phyloP scores from a whole-genome alignment of 139 green algal genomes.

The Raphidocelis subcapitata region DNA sequence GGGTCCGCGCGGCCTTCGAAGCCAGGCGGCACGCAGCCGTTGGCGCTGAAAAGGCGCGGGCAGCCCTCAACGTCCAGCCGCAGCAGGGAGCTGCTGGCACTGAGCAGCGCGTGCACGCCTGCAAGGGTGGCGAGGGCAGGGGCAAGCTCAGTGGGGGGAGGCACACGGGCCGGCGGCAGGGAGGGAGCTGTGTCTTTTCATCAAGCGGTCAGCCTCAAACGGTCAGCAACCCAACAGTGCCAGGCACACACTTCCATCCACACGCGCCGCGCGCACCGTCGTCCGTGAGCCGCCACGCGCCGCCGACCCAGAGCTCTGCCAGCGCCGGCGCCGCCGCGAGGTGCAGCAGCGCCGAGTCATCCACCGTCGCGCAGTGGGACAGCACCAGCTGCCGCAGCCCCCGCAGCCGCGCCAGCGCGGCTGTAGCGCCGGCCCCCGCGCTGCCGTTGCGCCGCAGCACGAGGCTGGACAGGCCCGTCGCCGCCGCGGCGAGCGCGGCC shows the following conservation, averaged over 20 bases:
- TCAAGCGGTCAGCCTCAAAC: neutral
- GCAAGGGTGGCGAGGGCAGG: neutral
- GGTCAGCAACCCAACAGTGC: neutral
- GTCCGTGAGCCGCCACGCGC: conserved; percentile 15
- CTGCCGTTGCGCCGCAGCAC: too few species aligned
- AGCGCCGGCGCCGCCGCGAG: neutral
- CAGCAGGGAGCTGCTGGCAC: neutral
- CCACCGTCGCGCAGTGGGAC: neutral
- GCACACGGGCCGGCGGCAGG: neutral
- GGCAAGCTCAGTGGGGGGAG: neutral
- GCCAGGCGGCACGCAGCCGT: neutral
- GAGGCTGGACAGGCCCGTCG: too few species aligned
- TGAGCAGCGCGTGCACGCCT: conserved; percentile 13
- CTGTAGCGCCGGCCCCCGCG: too few species aligned
- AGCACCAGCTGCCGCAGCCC: neutral
- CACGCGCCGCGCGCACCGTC: neutral
- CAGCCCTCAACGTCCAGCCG: conserved; percentile 21
- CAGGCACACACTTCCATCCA: neutral
- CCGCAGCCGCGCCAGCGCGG: neutral
- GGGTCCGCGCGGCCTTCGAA: too few species aligned
- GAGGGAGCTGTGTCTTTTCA: neutral
- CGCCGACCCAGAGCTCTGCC: neutral
- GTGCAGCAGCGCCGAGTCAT: neutral
- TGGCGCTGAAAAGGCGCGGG: neutral
- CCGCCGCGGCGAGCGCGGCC: neutral